Evolutionary conservation across 805 yeast species (phyloP), one percentile per base, ranked within the genome.

Genomic region (Yarrowia sp.): DNA sequence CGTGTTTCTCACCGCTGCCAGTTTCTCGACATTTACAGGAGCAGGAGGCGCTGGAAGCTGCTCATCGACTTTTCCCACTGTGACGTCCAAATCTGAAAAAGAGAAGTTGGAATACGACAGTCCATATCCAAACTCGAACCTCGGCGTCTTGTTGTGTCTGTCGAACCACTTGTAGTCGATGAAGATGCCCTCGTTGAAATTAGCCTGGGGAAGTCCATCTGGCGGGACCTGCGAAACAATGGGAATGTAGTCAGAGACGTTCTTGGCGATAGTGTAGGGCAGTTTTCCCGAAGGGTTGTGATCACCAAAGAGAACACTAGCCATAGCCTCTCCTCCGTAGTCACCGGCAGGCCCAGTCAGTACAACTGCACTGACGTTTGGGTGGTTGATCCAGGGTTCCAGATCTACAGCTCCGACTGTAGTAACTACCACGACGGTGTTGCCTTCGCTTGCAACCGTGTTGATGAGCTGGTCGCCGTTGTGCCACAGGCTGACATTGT

Each of bases 61-160:
- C 30, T 24, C 30, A 24, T 24, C 30, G 30, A 24, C 30, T 5
- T 24, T 24, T 7, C 30, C 30, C 30, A 24, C 30, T 24, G 30
- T 7, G 70, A 82, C 81, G 19, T 79, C 74, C 53, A 85, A 73
- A 36, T 74, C 76, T 14, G 76, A 71, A 39, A 80, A 71, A 4
- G 76, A 69, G 69, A 77, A 80, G 44, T 77, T 78, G 4, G 88
- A 79, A 72, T 85, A 86, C 1, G 88, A 83, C 50, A 86, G 75
- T 9, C 90, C 90, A 76, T 73, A 85, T 2, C 90, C 90, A 75
- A 87, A 87, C 69, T 85, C 88, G 73, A 74, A 87, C 61, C 88
- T 76, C 17, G 89, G 88, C 70, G 79, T 79, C 47, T 86, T 83
- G 67, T 83, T 81, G 69, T 83, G 80, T 73, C 83, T 84, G 71